phyloP scores from a whole-genome alignment of 2,329 filamentous ascomycete genomes.

The Beauveria bassiana region DNA sequence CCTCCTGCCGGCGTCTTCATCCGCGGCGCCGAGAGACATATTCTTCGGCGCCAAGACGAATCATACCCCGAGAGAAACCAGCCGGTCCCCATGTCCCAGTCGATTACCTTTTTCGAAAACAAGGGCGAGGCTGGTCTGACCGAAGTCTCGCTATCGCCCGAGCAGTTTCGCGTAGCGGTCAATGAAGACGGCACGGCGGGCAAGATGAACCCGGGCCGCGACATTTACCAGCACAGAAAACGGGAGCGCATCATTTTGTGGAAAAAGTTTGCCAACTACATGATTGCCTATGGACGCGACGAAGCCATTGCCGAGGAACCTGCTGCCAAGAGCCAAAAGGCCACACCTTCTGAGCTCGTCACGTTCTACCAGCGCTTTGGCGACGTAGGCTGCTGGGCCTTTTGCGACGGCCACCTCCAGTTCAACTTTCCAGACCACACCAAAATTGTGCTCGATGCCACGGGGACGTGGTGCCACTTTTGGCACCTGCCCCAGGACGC shows the following conservation, averaged over 20 bases:
- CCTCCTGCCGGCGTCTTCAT: slow-evolving; percentile 68
- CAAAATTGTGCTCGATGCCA: slow-evolving; percentile 69
- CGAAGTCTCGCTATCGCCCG: slow-evolving; percentile 55
- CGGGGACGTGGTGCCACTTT: slow-evolving; percentile 70
- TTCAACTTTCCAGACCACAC: slow-evolving; percentile 88
- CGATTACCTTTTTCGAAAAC: slow-evolving; percentile 68
- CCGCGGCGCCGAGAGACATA: slow-evolving; percentile 62
- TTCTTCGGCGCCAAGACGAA: slow-evolving; percentile 52
- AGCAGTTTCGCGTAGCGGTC: slow-evolving; percentile 49
- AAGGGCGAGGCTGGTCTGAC: slow-evolving; percentile 55
- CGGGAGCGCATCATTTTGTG: slow-evolving; percentile 58
- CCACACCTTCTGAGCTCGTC: slow-evolving; percentile 49
- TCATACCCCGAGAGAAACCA: slow-evolving; percentile 51
- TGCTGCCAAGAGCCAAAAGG: slow-evolving; percentile 31
- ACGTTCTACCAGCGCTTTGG: slow-evolving; percentile 77
- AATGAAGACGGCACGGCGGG: slow-evolving; percentile 51
- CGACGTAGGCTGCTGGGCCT: slow-evolving; percentile 75
- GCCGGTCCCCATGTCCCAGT: slow-evolving; percentile 53
- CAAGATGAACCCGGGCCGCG: slow-evolving; percentile 54
- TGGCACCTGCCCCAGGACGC: slow-evolving; percentile 69
- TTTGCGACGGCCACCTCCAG: slow-evolving; percentile 73
- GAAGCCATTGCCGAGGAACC: slow-evolving; percentile 47
- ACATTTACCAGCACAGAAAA: slow-evolving; percentile 58
- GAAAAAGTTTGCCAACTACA: slow-evolving; percentile 70
- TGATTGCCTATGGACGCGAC: slow-evolving; percentile 67